phyloP scores from a whole-genome alignment of 805 yeast genomes.

The Pichia paraexigua region DNA sequence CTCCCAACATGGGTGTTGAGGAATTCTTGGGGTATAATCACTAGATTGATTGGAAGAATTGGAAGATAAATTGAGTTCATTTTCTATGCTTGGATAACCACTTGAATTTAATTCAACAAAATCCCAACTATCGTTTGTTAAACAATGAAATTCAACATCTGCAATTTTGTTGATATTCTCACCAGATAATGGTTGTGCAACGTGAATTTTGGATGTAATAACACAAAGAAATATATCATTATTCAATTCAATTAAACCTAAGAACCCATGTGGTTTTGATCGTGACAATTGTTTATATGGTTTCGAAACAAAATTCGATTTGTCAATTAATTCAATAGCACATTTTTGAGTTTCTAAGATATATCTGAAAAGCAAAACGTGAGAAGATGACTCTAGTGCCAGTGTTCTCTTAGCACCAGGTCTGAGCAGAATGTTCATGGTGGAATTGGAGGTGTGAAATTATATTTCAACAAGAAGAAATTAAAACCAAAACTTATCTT shows the following conservation, averaged over 20 bases:
- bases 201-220: slow-evolving; percentile 67
- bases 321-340: slow-evolving; percentile 42
- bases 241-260: slow-evolving; percentile 72
- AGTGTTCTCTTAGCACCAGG: slow-evolving; percentile 26
- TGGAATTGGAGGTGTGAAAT: not conserved
- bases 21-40: slow-evolving; percentile 21
- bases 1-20: slow-evolving; percentile 78
- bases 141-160: slow-evolving; percentile 80
- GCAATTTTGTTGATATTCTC: slow-evolving; percentile 75
- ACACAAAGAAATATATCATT: slow-evolving; percentile 66
- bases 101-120: slow-evolving; percentile 57
- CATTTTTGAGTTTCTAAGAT: slow-evolving; percentile 32
- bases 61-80: slow-evolving; percentile 23
- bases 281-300: slow-evolving; percentile 36
- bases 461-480: not conserved
- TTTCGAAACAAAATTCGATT: slow-evolving; percentile 29
- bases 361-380: slow-evolving; percentile 40
- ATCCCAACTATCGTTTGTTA: slow-evolving; percentile 73
- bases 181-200: slow-evolving; percentile 73
- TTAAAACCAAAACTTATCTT: not conserved
- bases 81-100: slow-evolving; percentile 52
- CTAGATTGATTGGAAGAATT: slow-evolving; percentile 20
- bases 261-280: slow-evolving; percentile 52
- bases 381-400: slow-evolving; percentile 35
- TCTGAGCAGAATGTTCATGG: slow-evolving; percentile 4